phyloP scores from a whole-genome alignment of 768 basidiomycete genomes.

The Tulasnella sp. region DNA sequence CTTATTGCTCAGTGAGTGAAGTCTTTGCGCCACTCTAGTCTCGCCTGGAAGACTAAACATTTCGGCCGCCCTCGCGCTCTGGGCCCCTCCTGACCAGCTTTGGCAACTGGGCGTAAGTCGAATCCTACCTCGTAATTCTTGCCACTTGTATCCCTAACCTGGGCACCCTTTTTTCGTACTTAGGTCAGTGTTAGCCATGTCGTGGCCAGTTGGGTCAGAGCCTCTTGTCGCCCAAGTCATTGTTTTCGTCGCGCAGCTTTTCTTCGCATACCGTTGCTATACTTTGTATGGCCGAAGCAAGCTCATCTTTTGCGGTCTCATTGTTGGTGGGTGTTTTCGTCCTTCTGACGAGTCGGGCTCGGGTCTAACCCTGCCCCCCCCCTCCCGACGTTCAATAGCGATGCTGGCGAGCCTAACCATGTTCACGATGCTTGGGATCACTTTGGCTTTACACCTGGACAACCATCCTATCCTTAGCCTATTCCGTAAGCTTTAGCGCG shows the following conservation, averaged over 20 bases:
- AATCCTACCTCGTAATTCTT: background rate
- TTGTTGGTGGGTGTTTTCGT: background rate
- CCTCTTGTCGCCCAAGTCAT: background rate
- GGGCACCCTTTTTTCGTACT: background rate
- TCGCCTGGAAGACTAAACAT: background rate
- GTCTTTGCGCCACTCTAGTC: no score
- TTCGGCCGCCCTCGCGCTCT: background rate
- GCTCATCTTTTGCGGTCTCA: background rate
- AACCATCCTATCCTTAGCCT: background rate
- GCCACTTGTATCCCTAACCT: background rate
- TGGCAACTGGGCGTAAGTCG: slow-evolving; percentile 2
- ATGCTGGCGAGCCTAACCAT: background rate
- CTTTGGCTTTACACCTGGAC: background rate
- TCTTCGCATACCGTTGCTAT: slow-evolving; percentile 16
- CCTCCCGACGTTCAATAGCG: background rate
- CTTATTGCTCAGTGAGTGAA: background rate
- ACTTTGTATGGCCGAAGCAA: background rate
- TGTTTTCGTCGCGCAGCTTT: background rate
- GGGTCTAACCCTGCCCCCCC: background rate
- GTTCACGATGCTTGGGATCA: background rate
- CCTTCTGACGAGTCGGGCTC: background rate
- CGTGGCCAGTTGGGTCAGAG: slow-evolving; percentile 11
- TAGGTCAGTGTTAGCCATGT: background rate
- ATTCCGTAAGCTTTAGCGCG: background rate
- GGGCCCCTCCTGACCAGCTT: background rate